Conservation (phyloP, 352 stramenopile species). For the Thalassiosira sp. region DNA sequence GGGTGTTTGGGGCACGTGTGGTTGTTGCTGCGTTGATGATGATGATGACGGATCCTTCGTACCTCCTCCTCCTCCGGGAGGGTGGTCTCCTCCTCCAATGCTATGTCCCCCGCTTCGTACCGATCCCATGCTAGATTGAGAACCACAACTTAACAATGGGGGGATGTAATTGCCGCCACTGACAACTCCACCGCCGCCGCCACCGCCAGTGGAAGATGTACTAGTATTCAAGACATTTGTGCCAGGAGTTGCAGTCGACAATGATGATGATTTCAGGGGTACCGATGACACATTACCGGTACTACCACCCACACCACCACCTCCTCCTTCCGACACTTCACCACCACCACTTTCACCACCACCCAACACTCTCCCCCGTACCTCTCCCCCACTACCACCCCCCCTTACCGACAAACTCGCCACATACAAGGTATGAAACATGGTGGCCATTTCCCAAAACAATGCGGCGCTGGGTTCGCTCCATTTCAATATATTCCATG, state of each 20-base stretch:
- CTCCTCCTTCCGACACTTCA: not conserved
- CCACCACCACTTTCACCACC: not conserved
- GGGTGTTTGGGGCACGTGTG: not conserved
- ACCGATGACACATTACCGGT: not conserved
- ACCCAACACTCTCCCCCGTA: not conserved
- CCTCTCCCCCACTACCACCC: not conserved
- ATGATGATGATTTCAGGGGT: too few species aligned
- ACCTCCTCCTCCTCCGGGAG: too few species aligned
- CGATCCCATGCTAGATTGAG: slow-evolving; percentile 65
- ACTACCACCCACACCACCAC: not conserved
- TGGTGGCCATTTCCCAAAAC: slow-evolving; percentile 84
- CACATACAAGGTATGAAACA: slow-evolving; percentile 80
- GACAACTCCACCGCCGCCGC: not conserved
- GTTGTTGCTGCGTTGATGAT: not conserved
- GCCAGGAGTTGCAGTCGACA: too few species aligned
- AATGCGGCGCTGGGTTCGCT: slow-evolving; percentile 72
- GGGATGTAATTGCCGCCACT: slow-evolving; percentile 50
- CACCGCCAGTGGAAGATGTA: too few species aligned
- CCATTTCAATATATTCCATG: slow-evolving; percentile 80
- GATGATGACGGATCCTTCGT: not conserved
- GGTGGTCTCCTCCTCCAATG: too few species aligned
- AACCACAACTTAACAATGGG: slow-evolving; percentile 77
- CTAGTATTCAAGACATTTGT: not conserved
- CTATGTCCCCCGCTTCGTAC: slow-evolving; percentile 13
- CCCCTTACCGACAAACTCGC: slow-evolving; percentile 43